Evolutionary conservation across 352 stramenopile genomes (phyloP), one percentile per base, ranked within the genome.

Genomic region (Pythium aristosporum): DNA sequence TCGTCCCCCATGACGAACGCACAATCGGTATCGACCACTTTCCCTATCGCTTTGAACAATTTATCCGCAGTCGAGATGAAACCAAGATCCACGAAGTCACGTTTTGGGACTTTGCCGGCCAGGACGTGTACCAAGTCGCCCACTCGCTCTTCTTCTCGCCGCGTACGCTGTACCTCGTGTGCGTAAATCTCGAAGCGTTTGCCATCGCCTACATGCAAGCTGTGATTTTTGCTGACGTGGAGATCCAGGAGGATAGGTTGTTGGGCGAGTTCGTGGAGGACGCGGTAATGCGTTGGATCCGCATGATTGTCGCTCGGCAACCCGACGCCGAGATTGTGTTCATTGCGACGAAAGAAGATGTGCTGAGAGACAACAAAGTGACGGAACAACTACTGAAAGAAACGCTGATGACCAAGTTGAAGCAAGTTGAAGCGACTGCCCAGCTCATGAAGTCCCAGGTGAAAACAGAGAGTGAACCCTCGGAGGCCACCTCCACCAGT

Each of bases 1-100:
- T 58, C 4, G 51, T 43, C 1, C 54, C 50, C 23, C 4, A 49
- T 10, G 55, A 73, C 42, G n/a, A 59, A 15, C 68, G 64, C 1
- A 78, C 71, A 5, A 70, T 78, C 41, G 71, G 68, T 8, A 69
- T 78, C 9, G 68, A 78, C 41, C 57, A 62, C 9, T 77, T 77
- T 23, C 39, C 21, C 2, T 63, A 52, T 39, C 20, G 48, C 1
- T 13, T 78, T 39, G 20, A 20, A 28, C 48, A 25, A 46, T 16
- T 20, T 1, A 12, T 3, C 10, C 23, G 16, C 2, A 10, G 34
- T 5, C 5, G 8, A n/a, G 20, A 39, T 0, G 51, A 21, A 12
- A 6, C 30, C 12, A 25, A 59, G 34, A 13, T 39, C 34, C 34
- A 69, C 42, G 48, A 60, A 21, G 49, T 70, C 25, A 57, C 50